Percentiles rank a stretch among this genome's conserved stretches.
Evolutionary conservation across 768 basidiomycete genomes (phyloP).

Genomic region (Trametopsis cervina): DNA sequence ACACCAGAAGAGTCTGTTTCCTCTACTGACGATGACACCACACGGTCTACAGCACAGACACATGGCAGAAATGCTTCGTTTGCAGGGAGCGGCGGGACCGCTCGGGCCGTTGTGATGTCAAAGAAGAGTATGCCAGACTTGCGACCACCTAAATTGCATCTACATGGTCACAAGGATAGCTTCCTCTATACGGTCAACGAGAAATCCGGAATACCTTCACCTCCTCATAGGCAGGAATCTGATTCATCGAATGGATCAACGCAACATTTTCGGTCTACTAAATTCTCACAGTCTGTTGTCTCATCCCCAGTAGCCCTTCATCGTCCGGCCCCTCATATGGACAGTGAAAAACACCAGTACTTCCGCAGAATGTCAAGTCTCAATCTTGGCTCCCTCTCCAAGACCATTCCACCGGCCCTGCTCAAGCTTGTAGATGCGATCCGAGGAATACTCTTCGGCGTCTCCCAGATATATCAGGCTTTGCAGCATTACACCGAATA

Average conservation of each 20-base stretch:
- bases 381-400: conserved; percentile 51
- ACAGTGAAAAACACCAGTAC: conserved; percentile 84
- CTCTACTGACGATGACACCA: conserved; percentile 38
- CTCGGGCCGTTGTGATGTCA: conserved; percentile 34
- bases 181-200: conserved; percentile 8
- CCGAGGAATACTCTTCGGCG: conserved; percentile 85
- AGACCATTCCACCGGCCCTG: conserved; percentile 64
- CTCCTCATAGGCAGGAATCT: conserved; percentile 40
- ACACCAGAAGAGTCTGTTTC: conserved; percentile 51
- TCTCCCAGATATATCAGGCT: conserved; percentile 86
- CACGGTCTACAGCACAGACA: conserved; percentile 14
- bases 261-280: conserved; percentile 19
- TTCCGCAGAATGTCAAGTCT: conserved; percentile 87
- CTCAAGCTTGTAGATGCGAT: conserved; percentile 77
- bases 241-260: conserved; percentile 27
- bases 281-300: conserved; percentile 23
- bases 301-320: conserved; percentile 35
- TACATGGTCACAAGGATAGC: conserved; percentile 5
- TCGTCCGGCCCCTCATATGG: conserved; percentile 50
- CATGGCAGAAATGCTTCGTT: conserved; percentile 47
- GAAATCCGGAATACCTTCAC: conserved; percentile 24
- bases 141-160: conserved; percentile 42
- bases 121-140: conserved; percentile 91
- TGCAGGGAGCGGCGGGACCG: conserved; percentile 31
- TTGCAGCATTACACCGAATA: conserved; percentile 83